Evolutionary conservation across 805 yeast genomes (phyloP).

Genomic region (Cyberlindnera veronae): DNA sequence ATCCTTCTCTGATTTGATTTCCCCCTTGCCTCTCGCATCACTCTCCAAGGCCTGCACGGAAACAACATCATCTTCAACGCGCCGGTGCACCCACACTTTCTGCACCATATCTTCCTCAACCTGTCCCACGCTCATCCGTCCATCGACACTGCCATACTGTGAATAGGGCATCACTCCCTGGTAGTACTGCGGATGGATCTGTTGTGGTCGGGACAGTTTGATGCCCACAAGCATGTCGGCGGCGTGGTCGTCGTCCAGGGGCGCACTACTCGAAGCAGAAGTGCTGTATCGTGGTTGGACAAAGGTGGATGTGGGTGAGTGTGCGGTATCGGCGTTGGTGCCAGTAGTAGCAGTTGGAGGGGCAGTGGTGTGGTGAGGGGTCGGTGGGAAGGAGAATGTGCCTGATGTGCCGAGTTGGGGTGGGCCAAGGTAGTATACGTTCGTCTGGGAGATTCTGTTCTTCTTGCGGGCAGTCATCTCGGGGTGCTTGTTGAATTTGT

Average conservation of each 20-base stretch:
- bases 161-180: no score
- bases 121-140: neutral
- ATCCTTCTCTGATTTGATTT: neutral
- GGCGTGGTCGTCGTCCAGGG: neutral
- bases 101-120: conserved; percentile 1
- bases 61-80: conserved; percentile 1
- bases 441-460: conserved; percentile 7
- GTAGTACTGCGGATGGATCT: neutral
- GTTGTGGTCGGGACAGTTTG: neutral
- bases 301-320: conserved; percentile 1
- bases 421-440: conserved; percentile 8
- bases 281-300: neutral
- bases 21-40: neutral
- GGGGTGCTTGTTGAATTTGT: neutral
- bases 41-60: conserved; percentile 2
- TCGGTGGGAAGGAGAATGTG: no score
- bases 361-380: neutral
- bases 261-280: no score
- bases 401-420: neutral
- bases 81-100: conserved; percentile 13
- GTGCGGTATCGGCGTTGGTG: neutral
- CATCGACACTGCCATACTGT: no score
- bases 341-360: neutral
- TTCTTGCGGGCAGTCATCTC: conserved; percentile 1
- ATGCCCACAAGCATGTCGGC: neutral